Evolutionary conservation across 1,284 basidiomycete genomes (phyloP), one percentile per base, ranked within the genome.

Genomic region (Papiliotrema fonsecae): DNA sequence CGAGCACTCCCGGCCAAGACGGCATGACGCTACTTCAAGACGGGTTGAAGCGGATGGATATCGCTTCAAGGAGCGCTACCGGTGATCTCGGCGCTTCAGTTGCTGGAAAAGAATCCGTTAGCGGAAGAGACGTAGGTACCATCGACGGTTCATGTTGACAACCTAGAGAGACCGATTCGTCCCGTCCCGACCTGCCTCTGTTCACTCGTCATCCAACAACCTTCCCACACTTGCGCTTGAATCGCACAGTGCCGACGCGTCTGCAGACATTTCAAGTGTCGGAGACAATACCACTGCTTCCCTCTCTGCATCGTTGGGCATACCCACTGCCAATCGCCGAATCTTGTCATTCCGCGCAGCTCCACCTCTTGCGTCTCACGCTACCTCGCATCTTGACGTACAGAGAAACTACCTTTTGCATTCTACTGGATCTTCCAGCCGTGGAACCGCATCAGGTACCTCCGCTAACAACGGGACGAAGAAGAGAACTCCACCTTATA

Each of bases 401-500:
- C 70, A 69, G 47, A 59, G 72, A 26, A 62, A 70, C 47, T 69
- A 72, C 47, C 60, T 70, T 11, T 52, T 69, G 2, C 64, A 69
- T 38, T 54, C 62, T 1, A 57, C 61, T 0, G 58, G 58, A 0
- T 40, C 64, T 2, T 49, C 64, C 19, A 66, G 56, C 44, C 34
- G 54, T 21, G 55, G 55, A 19, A 42, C 36, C 6, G 30, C 45
- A 11, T 28, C 47, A 10, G 42, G 38, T n/a, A 24, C 36, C 5
- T 40, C 22, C 7, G 37, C 54, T 1, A 30, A 34, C 6, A 16
- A 5, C 2, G 54, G 45, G 13, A 27, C 45, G 0, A 66, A 66
- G 58, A 67, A 68, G 53, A 54, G 67, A 26, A 50, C 55, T 14
- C 61, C 62, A 1, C 67, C 68, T 2, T 64, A 90, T 84, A 0